These are phyloP conservation scores for Ophiostoma quercus DNA, from an alignment of 2,329 filamentous ascomycete genomes.

Conservation along the genomic window DNA sequence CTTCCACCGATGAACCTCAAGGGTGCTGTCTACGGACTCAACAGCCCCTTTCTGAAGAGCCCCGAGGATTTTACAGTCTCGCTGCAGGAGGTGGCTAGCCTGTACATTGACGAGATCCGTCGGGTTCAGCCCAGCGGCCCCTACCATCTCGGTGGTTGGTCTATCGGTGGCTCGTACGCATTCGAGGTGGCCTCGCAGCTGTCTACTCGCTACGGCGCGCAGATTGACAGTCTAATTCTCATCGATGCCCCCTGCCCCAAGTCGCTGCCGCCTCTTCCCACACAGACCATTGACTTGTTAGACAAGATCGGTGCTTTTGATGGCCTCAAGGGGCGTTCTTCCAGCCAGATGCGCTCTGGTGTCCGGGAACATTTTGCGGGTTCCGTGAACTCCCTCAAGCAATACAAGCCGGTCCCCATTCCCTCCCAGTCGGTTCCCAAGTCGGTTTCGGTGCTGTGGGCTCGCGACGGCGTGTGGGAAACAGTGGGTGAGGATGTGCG, in stretches of 20 bases:
- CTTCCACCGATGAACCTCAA: conserved; percentile 48
- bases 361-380: conserved; percentile 67
- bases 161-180: conserved; percentile 66
- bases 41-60: conserved; percentile 66
- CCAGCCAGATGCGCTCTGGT: conserved; percentile 61
- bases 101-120: conserved; percentile 65
- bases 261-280: conserved; percentile 62
- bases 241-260: conserved; percentile 63
- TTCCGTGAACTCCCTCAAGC: conserved; percentile 61
- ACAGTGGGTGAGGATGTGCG: conserved; percentile 58
- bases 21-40: conserved; percentile 52
- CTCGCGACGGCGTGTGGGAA: conserved; percentile 22
- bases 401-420: conserved; percentile 62
- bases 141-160: conserved; percentile 68
- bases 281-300: conserved; percentile 65
- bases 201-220: conserved; percentile 49
- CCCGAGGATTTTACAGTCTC: conserved; percentile 61
- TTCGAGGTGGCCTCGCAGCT: conserved; percentile 62
- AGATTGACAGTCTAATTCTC: conserved; percentile 54
- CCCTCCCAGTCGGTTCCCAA: conserved; percentile 54
- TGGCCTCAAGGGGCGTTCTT: conserved; percentile 18
- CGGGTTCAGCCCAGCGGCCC: conserved; percentile 63
- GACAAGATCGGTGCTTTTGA: conserved; percentile 51
- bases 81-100: conserved; percentile 58
- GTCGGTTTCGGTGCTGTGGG: conserved; percentile 60